Conservation (phyloP, 208 protist species). For the Trypanosoma rangeli region DNA sequence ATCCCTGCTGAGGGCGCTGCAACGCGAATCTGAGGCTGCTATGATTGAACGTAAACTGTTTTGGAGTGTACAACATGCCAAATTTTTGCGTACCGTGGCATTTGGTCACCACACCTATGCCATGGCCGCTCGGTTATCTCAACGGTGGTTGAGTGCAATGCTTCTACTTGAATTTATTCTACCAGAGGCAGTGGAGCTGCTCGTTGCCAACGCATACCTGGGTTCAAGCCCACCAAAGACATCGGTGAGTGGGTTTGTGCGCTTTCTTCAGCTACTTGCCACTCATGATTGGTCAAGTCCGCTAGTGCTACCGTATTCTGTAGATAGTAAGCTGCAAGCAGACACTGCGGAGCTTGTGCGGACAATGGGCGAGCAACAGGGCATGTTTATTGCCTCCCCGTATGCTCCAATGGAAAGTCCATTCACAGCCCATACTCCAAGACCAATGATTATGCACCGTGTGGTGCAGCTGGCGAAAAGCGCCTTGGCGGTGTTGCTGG, state of each 20-base stretch:
- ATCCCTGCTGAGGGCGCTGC: slow-evolving; percentile 70
- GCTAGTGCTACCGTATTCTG: slow-evolving; percentile 72
- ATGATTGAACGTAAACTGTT: slow-evolving; percentile 84
- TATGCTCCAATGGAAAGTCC: slow-evolving; percentile 76
- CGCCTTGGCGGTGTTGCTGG: slow-evolving; percentile 45
- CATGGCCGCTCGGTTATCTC: slow-evolving; percentile 68
- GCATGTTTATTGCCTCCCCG: slow-evolving; percentile 81
- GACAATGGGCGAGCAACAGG: slow-evolving; percentile 59
- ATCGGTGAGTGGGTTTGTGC: slow-evolving; percentile 66
- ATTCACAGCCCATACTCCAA: slow-evolving; percentile 79
- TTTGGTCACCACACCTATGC: slow-evolving; percentile 79
- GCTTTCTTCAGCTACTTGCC: slow-evolving; percentile 76
- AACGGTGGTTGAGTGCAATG: slow-evolving; percentile 84
- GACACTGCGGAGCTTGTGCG: slow-evolving; percentile 51
- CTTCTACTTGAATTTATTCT: slow-evolving; percentile 75
- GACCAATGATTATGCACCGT: slow-evolving; percentile 79
- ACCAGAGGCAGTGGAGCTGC: slow-evolving; percentile 82
- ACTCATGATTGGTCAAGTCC: slow-evolving; percentile 76
- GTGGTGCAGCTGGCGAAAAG: slow-evolving; percentile 76
- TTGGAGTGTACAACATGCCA: slow-evolving; percentile 83
- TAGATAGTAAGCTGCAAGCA: slow-evolving; percentile 44
- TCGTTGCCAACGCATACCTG: slow-evolving; percentile 81
- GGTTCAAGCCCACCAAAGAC: slow-evolving; percentile 50
- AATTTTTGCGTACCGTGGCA: slow-evolving; percentile 71
- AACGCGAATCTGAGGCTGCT: slow-evolving; percentile 65